Evolutionary conservation across 192 early-diverging fungal species (phyloP).

Genomic region (Backusella parvicylindrica): DNA sequence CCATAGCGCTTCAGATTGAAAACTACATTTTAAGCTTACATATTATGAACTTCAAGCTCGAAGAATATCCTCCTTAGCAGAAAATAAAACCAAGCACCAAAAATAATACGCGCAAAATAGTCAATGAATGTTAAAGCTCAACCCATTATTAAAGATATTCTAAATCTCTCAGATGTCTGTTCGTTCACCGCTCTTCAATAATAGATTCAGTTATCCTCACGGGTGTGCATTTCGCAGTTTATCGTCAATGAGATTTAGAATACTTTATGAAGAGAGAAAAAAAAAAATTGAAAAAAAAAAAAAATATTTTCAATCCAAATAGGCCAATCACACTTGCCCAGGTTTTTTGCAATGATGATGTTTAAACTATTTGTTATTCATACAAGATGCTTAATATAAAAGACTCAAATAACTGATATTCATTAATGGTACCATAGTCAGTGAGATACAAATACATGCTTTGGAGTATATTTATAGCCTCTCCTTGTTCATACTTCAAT

Average conservation of each 20-base stretch:
- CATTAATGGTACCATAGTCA: no score
- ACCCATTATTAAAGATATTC: background rate
- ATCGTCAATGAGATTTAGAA: background rate
- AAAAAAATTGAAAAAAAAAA: background rate
- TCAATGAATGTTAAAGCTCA: background rate
- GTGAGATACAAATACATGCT: background rate
- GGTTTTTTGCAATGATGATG: no score
- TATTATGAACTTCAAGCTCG: background rate
- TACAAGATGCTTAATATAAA: no score
- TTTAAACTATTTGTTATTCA: no score
- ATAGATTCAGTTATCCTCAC: background rate
- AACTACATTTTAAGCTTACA: conserved; percentile 4
- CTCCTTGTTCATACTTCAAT: background rate
- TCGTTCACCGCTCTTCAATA: background rate
- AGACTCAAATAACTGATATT: no score
- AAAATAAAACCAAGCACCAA: background rate
- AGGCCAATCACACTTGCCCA: no score
- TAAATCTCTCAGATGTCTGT: background rate
- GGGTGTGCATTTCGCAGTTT: background rate
- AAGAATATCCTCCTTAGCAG: background rate
- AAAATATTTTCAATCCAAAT: no score
- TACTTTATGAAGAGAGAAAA: background rate
- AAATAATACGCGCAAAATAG: background rate
- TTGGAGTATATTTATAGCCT: background rate
- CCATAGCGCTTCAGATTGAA: background rate